phyloP scores from a whole-genome alignment of 352 stramenopile genomes.

The Globisporangium irregulare region DNA sequence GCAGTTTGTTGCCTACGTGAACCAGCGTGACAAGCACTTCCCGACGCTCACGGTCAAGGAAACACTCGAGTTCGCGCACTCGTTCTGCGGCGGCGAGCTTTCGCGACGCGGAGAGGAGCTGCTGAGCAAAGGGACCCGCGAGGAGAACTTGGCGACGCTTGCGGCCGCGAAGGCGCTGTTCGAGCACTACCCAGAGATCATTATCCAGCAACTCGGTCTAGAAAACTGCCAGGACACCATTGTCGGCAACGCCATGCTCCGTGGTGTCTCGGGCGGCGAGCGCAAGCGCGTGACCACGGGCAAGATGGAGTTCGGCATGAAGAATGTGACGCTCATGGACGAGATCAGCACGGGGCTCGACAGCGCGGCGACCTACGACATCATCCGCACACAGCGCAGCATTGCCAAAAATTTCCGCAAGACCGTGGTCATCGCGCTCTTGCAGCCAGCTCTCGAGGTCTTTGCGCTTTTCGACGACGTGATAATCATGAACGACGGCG shows the following conservation, averaged over 20 bases:
- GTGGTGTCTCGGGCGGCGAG: constrained; percentile 64
- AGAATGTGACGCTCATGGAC: constrained; percentile 82
- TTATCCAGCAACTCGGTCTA: constrained; percentile 28
- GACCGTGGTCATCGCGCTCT: constrained; percentile 49
- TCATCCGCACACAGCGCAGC: constrained; percentile 65
- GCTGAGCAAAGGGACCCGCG: too few relatives aligned
- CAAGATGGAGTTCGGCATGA: constrained; percentile 79
- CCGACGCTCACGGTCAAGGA: constrained; percentile 48
- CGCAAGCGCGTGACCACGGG: constrained; percentile 67
- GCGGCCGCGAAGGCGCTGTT: constrained; percentile 3
- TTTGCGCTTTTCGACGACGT: constrained; percentile 90
- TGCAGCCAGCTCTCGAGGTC: constrained; percentile 88
- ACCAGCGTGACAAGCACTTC: constrained; percentile 47
- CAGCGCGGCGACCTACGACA: constrained; percentile 88
- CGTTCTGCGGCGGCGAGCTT: constrained; percentile 26
- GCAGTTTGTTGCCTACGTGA: constrained; percentile 44
- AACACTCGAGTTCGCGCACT: constrained; percentile 47
- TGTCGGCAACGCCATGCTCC: constrained; percentile 45
- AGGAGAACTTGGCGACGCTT: too few relatives aligned
- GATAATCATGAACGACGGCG: constrained; percentile 54
- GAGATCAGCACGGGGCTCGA: constrained; percentile 92
- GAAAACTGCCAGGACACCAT: constrained; percentile 37
- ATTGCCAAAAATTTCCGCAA: constrained; percentile 33
- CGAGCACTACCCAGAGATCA: constrained; percentile 28
- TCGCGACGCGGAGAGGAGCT: too few relatives aligned